Evolutionary conservation across 345 rosid genomes (phyloP), one percentile per base, ranked within the genome.

Genomic region (Syzygium aromaticum): DNA sequence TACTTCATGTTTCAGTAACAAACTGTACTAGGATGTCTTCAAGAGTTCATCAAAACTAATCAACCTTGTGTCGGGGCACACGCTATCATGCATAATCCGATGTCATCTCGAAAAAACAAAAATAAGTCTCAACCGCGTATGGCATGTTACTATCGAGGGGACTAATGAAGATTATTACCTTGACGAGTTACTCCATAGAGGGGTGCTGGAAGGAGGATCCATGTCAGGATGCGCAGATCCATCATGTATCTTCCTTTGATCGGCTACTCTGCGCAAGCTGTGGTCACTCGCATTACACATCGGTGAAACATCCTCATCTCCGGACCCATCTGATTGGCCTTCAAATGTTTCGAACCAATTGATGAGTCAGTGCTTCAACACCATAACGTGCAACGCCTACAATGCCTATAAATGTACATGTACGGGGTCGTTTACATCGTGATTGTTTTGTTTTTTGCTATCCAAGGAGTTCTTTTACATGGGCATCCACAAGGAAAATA

Each of bases 131-230:
- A 67, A 33, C 13, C 7, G 78, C 5, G 25, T 17, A 11, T 17
- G 78, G 78, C 78, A n/a, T 61, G n/a, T 61, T 61, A 59, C 64
- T 30, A n/a, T 14, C 13, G 73, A n/a, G 38, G 73, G 73, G 73
- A 27, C 64, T 27, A 59, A 59, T 8, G 16, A 33, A 64, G 77
- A 64, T 64, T 9, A 59, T 86, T 93, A 96, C 98, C 98, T 93
- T 84, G 96, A 96, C 86, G 96, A 93, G 90, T 96, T 95, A 87
- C 95, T 93, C 97, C 98, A 95, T 8, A 92, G 92, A 87, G 94
- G 91, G 28, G 88, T 87, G 86, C 92, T 57, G 49, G 94, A 90
- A 83, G 95, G 87, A 77, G 85, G 86, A 84, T 94, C 93, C 83
- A 92, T 84, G 87, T 95, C 95, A 86, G 91, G 95, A 51, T 88